These are phyloP conservation scores for Eucalyptus regnans DNA, from an alignment of 345 rosid genomes.

Conservation along the genomic window DNA sequence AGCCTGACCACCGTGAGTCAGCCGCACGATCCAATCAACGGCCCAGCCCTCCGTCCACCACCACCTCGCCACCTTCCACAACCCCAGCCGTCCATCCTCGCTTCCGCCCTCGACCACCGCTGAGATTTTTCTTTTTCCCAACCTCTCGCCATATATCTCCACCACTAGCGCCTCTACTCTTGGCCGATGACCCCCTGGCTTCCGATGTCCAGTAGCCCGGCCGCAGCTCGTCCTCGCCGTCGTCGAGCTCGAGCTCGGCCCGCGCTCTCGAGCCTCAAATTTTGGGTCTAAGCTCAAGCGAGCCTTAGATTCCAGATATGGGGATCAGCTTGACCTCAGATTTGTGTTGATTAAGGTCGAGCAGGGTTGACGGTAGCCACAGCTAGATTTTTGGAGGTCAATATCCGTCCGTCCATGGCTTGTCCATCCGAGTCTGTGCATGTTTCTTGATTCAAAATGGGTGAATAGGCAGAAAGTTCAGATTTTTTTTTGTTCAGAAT, in stretches of 20 bases:
- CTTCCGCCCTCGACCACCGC: neutral
- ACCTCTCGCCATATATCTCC: neutral
- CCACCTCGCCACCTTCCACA: neutral
- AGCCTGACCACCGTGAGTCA: neutral
- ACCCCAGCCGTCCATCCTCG: neutral
- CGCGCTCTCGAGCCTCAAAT: neutral
- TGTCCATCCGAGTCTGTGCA: too few relatives aligned
- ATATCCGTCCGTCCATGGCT: too few relatives aligned
- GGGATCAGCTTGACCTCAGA: neutral
- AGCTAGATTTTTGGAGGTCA: neutral
- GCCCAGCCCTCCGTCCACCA: neutral
- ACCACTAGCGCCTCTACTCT: neutral
- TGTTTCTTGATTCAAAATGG: too few relatives aligned
- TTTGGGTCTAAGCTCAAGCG: neutral
- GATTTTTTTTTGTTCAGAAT: too few relatives aligned
- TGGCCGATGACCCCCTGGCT: neutral
- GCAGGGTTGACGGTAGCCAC: neutral
- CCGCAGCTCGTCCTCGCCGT: neutral
- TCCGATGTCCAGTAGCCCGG: neutral
- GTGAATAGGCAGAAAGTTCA: too few relatives aligned
- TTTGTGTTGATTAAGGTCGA: neutral
- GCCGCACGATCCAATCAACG: neutral
- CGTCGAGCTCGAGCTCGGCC: neutral
- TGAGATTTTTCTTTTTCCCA: neutral
- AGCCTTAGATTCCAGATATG: neutral